Evolutionary conservation across 1,284 basidiomycete species (phyloP).

Genomic region (Cutaneotrichosporon sp.): DNA sequence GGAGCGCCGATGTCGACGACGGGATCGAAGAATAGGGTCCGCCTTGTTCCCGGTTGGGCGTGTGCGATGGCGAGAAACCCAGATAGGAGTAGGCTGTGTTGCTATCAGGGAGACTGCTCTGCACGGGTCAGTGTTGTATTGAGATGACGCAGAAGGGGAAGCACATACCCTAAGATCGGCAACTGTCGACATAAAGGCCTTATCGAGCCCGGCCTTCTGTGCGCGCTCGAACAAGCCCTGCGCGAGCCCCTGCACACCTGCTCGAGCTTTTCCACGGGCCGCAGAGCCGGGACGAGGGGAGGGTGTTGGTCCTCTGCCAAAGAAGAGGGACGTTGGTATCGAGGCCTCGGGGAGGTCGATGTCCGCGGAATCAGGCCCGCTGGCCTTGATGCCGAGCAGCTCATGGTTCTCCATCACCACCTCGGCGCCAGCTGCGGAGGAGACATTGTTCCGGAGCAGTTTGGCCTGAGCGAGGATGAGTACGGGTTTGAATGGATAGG

Average conservation of each 20-base stretch:
- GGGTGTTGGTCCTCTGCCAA: slow-evolving; percentile 1
- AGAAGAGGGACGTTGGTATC: neutral
- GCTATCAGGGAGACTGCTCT: slow-evolving; percentile 75
- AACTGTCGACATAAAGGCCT: slow-evolving; percentile 45
- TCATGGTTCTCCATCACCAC: slow-evolving; percentile 75
- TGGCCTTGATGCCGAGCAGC: slow-evolving; percentile 60
- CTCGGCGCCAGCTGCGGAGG: slow-evolving; percentile 64
- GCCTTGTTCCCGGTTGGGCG: neutral
- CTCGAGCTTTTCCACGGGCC: neutral
- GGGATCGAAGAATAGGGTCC: slow-evolving; percentile 34
- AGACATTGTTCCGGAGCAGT: slow-evolving; percentile 67
- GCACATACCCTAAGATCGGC: slow-evolving; percentile 41
- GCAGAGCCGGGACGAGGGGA: slow-evolving; percentile 4
- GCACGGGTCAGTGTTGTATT: slow-evolving; percentile 6
- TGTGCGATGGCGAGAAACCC: slow-evolving; percentile 33
- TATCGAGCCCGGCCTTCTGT: slow-evolving; percentile 48
- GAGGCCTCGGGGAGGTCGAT: neutral
- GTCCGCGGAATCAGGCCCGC: slow-evolving; percentile 8
- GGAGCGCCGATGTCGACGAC: slow-evolving; percentile 21
- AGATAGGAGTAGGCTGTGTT: slow-evolving; percentile 41
- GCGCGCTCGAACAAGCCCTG: slow-evolving; percentile 46
- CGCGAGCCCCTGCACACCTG: slow-evolving; percentile 39
- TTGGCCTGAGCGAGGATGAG: slow-evolving; percentile 77
- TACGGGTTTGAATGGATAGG: slow-evolving; percentile 51
- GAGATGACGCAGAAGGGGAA: neutral